These are phyloP conservation scores for Rhexocercosporidium sp. DNA, from an alignment of 2,329 filamentous ascomycete genomes.

Conservation along the genomic window DNA sequence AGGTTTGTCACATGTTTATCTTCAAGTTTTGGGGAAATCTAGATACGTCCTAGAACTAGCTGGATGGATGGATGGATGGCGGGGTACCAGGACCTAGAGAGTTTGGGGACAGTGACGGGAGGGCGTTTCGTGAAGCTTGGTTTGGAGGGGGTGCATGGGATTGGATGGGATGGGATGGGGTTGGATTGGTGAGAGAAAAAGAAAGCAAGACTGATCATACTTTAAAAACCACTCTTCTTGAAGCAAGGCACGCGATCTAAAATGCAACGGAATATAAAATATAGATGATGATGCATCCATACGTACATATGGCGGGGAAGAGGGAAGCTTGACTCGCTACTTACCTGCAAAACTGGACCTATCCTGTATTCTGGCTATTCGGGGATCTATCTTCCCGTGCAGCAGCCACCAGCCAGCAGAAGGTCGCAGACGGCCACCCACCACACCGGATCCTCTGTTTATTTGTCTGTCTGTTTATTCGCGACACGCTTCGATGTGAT, in stretches of 20 bases:
- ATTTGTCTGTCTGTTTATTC: neutral
- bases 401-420: neutral
- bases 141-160: too few relatives aligned
- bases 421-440: conserved; percentile 4
- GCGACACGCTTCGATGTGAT: too few relatives aligned
- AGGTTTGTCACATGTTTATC: too few relatives aligned
- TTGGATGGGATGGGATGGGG: neutral
- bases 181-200: neutral
- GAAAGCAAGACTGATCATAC: too few relatives aligned
- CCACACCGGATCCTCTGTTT: neutral
- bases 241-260: neutral
- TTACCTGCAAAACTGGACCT: too few relatives aligned
- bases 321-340: too few relatives aligned
- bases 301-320: too few relatives aligned
- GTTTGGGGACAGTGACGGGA: too few relatives aligned
- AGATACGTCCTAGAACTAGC: too few relatives aligned
- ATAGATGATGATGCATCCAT: neutral
- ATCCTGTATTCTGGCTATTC: neutral
- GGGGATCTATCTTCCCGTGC: neutral
- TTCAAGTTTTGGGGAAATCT: too few relatives aligned
- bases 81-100: neutral
- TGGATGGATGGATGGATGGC: neutral
- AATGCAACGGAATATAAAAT: neutral
- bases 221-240: neutral
- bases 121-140: too few relatives aligned